These are phyloP conservation scores for Tuber calosporum DNA, from an alignment of 495 filamentous ascomycete species.

Conservation along the genomic window DNA sequence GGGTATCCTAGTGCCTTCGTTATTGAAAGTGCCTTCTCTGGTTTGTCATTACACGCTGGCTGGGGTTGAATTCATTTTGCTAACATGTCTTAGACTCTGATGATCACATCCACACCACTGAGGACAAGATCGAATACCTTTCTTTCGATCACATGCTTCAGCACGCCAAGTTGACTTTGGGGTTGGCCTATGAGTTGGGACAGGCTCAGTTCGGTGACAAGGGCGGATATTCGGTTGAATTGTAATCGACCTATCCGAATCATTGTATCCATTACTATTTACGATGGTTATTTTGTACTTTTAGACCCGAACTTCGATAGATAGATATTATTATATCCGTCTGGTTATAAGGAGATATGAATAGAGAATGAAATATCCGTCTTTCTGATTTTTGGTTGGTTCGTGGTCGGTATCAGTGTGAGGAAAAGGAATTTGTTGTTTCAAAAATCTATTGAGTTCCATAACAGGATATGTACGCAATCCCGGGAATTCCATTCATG, in stretches of 20 bases:
- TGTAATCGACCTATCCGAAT: background rate
- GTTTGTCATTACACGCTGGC: conserved; percentile 4
- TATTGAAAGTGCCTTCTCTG: conserved; percentile 56
- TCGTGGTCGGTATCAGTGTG: background rate
- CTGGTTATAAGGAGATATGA: background rate
- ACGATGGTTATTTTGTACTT: background rate
- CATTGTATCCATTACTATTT: background rate
- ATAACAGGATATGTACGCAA: background rate
- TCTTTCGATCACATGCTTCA: conserved; percentile 97
- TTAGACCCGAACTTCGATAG: background rate
- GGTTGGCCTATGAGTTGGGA: conserved; percentile 69
- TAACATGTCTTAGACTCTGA: conserved; percentile 76
- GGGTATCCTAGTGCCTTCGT: conserved; percentile 95
- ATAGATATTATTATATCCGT: background rate
- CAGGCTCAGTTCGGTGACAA: conserved; percentile 26
- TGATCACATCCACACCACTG: conserved; percentile 82
- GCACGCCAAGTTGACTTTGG: conserved; percentile 86
- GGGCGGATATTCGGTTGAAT: background rate
- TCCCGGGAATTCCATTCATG: background rate
- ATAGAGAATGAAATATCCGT: background rate
- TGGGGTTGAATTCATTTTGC: background rate
- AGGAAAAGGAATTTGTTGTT: background rate
- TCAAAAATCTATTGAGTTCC: background rate
- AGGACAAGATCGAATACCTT: conserved; percentile 79
- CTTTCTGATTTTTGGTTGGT: background rate